These are phyloP conservation scores for Aspergillus pseudonomiae DNA, from an alignment of 2,329 filamentous ascomycete genomes.

Conservation along the genomic window DNA sequence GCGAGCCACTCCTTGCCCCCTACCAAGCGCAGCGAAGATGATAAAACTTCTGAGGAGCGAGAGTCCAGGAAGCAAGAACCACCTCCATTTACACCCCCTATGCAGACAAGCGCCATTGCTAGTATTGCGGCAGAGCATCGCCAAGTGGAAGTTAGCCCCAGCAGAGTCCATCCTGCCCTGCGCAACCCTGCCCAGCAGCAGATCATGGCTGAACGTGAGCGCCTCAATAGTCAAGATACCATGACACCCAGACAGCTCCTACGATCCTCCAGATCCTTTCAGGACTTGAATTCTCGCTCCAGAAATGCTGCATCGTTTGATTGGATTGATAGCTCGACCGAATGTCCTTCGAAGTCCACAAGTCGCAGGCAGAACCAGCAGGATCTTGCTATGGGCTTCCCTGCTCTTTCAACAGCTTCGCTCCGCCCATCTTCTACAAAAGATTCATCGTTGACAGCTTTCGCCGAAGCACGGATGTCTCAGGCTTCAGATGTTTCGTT, in stretches of 20 bases:
- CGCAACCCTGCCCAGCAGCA: constrained; percentile 13
- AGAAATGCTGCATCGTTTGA: not conserved
- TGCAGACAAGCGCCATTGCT: not conserved
- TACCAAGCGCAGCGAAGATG: not conserved
- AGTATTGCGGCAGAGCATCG: not conserved
- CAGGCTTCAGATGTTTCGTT: not conserved
- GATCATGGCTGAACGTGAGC: constrained; percentile 20
- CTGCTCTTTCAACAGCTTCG: not conserved
- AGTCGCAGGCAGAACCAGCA: not conserved
- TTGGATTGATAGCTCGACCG: not conserved
- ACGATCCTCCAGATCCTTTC: not conserved
- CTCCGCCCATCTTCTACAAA: not conserved
- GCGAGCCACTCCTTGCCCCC: constrained; percentile 9
- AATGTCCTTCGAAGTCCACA: not conserved
- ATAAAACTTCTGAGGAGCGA: not conserved
- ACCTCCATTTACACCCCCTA: not conserved
- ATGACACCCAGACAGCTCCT: not conserved
- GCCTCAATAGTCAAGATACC: not conserved
- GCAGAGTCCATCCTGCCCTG: constrained; percentile 18
- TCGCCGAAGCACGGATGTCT: not conserved
- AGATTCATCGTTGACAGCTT: not conserved
- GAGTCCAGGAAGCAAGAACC: not conserved
- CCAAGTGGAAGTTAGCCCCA: constrained; percentile 6
- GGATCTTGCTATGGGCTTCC: not conserved
- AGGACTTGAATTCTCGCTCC: not conserved